Evolutionary conservation across 2,329 filamentous ascomycete genomes (phyloP).

Genomic region (Fusarium temperatum): DNA sequence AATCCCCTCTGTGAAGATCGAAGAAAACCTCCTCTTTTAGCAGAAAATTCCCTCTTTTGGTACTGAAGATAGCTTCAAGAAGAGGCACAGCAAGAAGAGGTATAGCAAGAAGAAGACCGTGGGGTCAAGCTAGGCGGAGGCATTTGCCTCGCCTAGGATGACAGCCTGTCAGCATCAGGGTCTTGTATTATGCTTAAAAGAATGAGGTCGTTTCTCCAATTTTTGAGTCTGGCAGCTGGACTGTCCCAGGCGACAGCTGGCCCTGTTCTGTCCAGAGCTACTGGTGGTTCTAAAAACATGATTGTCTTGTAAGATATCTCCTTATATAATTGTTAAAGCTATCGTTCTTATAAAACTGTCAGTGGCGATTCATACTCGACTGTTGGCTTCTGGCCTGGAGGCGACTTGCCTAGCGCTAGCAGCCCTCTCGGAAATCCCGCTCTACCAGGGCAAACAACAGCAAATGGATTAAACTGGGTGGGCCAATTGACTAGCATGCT

Average conservation of each 20-base stretch:
- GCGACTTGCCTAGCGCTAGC: not conserved
- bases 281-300: not conserved
- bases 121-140: no score
- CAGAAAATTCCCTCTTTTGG: no score
- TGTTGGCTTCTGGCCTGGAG: conserved; percentile 25
- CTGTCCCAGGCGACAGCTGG: not conserved
- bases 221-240: conserved; percentile 2
- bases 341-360: accelerated
- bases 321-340: no score
- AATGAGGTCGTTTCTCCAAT: not conserved
- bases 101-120: no score
- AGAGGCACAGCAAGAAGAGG: no score
- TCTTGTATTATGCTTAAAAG: not conserved
- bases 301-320: conserved; percentile 15
- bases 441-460: conserved; percentile 19
- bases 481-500: conserved; percentile 16
- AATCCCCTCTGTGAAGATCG: no score
- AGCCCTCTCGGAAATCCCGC: conserved; percentile 20
- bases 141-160: no score
- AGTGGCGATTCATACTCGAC: conserved; percentile 32
- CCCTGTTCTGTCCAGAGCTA: not conserved
- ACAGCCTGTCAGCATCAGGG: no score
- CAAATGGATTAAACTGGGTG: conserved; percentile 30
- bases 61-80: no score
- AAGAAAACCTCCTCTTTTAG: no score